A percentile compares a stretch with the other conserved stretches of the same genome.
Evolutionary conservation across 1,284 basidiomycete genomes (phyloP).

Genomic region (Ustilago curta): DNA sequence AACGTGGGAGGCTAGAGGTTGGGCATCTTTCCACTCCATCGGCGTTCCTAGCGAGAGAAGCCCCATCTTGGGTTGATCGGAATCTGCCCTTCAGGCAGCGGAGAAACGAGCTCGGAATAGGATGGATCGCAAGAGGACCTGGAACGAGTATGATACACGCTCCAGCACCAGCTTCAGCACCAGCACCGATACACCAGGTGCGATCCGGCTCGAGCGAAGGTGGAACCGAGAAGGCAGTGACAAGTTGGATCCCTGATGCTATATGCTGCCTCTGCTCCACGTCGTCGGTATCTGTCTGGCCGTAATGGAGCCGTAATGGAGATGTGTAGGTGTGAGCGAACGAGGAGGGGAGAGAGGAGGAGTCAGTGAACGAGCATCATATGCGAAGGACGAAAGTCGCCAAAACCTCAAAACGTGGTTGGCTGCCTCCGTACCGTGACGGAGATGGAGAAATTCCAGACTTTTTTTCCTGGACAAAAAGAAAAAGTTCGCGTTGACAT

Average conservation of each 20-base stretch:
- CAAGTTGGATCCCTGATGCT: neutral
- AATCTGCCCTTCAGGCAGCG: neutral
- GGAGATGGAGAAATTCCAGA: conserved; percentile 7
- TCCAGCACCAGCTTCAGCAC: neutral
- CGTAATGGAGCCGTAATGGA: too few species aligned
- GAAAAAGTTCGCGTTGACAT: conserved; percentile 1
- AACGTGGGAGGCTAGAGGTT: conserved; percentile 83
- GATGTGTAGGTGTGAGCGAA: conserved; percentile 2
- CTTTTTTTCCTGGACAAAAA: neutral
- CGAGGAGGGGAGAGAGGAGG: neutral
- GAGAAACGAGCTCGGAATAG: neutral
- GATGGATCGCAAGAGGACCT: neutral
- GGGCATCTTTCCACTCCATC: conserved; percentile 89
- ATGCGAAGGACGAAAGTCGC: neutral
- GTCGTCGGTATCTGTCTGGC: neutral
- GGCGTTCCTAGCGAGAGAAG: conserved; percentile 94
- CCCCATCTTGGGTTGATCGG: conserved; percentile 76
- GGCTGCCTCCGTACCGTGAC: conserved; percentile 4
- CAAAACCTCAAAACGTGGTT: neutral
- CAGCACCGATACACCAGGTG: neutral
- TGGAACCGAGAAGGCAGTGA: conserved; percentile 1
- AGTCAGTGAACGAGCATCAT: neutral
- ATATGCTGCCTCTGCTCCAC: neutral
- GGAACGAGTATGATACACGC: neutral
- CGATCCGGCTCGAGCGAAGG: conserved; percentile 1